Conservation (phyloP, 1,139 yeast genomes). For the Kurtzmaniella natalensis region DNA sequence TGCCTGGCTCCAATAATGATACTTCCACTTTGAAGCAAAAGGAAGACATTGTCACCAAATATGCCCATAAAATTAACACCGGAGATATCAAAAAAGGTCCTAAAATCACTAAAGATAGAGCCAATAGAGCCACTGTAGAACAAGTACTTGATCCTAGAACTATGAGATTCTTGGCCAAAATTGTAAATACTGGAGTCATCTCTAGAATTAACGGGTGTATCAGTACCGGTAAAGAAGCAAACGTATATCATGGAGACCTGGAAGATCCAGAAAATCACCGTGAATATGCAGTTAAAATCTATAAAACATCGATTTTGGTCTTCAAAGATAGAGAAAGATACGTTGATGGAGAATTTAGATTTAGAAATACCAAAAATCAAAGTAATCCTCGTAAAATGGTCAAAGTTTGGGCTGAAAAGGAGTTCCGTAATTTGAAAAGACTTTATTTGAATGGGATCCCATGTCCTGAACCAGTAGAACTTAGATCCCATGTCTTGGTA, state of each 20-base stretch:
- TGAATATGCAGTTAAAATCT: slow-evolving; percentile 86
- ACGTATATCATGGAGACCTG: slow-evolving; percentile 89
- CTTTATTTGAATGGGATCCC: slow-evolving; percentile 76
- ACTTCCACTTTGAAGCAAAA: slow-evolving; percentile 35
- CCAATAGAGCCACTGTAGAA: slow-evolving; percentile 94
- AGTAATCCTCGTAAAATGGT: slow-evolving; percentile 98
- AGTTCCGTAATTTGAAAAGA: slow-evolving; percentile 86
- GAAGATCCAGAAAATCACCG: slow-evolving; percentile 47
- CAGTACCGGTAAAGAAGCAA: slow-evolving; percentile 97
- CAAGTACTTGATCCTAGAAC: slow-evolving; percentile 96
- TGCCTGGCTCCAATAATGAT: background rate
- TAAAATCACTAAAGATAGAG: slow-evolving; percentile 68
- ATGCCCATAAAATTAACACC: slow-evolving; percentile 59
- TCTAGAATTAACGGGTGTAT: slow-evolving; percentile 90
- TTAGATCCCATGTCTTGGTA: slow-evolving; percentile 85
- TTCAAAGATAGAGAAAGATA: slow-evolving; percentile 95
- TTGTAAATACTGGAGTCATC: slow-evolving; percentile 78
- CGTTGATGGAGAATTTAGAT: slow-evolving; percentile 93
- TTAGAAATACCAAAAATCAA: slow-evolving; percentile 76
- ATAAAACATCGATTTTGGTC: slow-evolving; percentile 91
- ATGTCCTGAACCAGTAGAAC: slow-evolving; percentile 86
- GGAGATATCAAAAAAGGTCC: slow-evolving; percentile 56
- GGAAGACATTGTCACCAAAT: slow-evolving; percentile 56
- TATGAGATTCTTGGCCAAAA: slow-evolving; percentile 70
- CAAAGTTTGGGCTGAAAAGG: slow-evolving; percentile 97